Conservation (phyloP, 2,329 filamentous ascomycete genomes). For the Shiraia bambusicola region DNA sequence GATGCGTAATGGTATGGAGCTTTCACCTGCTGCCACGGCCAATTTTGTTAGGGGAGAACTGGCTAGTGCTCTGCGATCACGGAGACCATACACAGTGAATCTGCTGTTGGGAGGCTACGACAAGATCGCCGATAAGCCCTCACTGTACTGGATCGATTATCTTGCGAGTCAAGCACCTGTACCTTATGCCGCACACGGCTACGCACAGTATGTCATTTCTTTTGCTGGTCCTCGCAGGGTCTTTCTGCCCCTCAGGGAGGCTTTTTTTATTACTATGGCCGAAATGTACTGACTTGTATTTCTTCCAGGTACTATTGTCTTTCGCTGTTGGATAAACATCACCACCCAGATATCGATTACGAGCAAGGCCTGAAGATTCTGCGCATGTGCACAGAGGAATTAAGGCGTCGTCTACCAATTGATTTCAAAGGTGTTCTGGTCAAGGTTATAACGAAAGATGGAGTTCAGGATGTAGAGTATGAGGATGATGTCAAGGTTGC, state of each 20-base stretch:
- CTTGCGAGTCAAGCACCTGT: conserved; percentile 83
- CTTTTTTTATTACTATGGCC: too few relatives aligned
- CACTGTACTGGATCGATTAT: conserved; percentile 96
- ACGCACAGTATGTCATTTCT: conserved; percentile 76
- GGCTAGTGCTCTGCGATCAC: conserved; percentile 83
- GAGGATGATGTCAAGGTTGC: conserved; percentile 76
- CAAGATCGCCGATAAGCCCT: conserved; percentile 85
- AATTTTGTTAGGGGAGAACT: conserved; percentile 94
- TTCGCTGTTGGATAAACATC: conserved; percentile 96
- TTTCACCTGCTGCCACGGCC: conserved; percentile 84
- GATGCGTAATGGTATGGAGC: conserved; percentile 94
- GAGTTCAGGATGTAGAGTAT: conserved; percentile 80
- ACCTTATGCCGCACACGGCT: conserved; percentile 95
- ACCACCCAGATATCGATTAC: conserved; percentile 88
- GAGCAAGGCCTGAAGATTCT: conserved; percentile 90
- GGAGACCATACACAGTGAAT: conserved; percentile 96
- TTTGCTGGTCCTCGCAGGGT: not conserved
- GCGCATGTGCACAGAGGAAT: conserved; percentile 91
- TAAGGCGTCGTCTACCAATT: conserved; percentile 94
- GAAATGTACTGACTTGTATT: not conserved
- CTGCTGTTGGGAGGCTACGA: conserved; percentile 92
- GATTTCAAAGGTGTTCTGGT: conserved; percentile 97
- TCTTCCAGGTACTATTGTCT: conserved; percentile 85
- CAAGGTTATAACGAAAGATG: conserved; percentile 94
- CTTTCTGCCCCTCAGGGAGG: too few relatives aligned